Percentiles rank a stretch among this genome's conserved stretches.
phyloP scores from a whole-genome alignment of 345 rosid species.

The Salix brachista region DNA sequence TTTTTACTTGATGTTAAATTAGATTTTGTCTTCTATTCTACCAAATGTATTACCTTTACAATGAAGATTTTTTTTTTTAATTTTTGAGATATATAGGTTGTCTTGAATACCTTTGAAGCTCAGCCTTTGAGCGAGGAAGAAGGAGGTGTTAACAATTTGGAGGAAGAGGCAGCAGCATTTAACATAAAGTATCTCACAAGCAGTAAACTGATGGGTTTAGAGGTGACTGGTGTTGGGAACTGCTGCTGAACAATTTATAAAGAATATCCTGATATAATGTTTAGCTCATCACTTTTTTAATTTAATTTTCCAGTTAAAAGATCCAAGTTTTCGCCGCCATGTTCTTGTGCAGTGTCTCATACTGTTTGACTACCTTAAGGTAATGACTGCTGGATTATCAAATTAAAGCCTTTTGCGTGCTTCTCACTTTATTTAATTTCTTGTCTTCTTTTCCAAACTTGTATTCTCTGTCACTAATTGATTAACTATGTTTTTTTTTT shows the following conservation, averaged over 20 bases:
- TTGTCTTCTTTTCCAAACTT: background rate
- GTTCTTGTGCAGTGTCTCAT: constrained; percentile 96
- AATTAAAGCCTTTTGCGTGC: constrained; percentile 1
- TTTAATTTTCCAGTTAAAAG: constrained; percentile 66
- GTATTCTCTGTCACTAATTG: background rate
- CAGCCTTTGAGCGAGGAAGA: constrained; percentile 98
- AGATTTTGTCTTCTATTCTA: background rate
- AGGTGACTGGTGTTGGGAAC: constrained; percentile 42
- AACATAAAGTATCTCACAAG: constrained; percentile 95
- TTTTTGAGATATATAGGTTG: constrained; percentile 54
- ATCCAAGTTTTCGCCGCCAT: constrained; percentile 95
- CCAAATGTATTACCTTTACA: background rate
- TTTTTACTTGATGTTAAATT: background rate
- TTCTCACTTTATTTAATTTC: background rate
- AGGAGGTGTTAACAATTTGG: constrained; percentile 84
- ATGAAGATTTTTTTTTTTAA: constrained; percentile 4
- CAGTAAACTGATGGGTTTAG: constrained; percentile 97
- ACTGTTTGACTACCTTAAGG: constrained; percentile 88
- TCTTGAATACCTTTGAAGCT: constrained; percentile 84
- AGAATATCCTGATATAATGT: constrained; percentile 11
- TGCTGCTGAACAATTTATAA: constrained; percentile 9
- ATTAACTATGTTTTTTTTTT: constrained; percentile 17
- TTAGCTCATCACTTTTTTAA: background rate
- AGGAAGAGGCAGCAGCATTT: constrained; percentile 89
- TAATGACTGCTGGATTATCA: constrained; percentile 26